phyloP scores from a whole-genome alignment of 2,329 filamentous ascomycete species.

The Botrytis hyacinthi region DNA sequence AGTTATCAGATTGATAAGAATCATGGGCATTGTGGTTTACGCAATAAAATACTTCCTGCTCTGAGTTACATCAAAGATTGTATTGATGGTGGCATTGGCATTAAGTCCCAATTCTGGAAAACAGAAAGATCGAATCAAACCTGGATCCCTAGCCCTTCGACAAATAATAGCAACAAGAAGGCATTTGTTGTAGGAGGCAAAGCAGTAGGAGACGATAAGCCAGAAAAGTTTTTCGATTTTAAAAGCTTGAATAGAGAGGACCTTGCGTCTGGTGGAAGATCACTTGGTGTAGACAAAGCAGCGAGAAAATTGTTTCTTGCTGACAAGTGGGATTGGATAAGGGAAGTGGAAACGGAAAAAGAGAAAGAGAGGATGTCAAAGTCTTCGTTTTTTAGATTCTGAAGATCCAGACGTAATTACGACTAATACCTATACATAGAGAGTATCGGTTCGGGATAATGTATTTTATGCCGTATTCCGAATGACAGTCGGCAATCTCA shows the following conservation, averaged over 20 bases:
- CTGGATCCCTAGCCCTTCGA: constrained; percentile 25
- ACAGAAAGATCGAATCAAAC: constrained; percentile 31
- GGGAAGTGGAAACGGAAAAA: constrained; percentile 18
- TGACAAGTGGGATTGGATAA: constrained; percentile 57
- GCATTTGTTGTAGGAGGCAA: constrained; percentile 30
- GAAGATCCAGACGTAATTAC: not conserved
- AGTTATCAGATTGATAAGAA: constrained; percentile 72
- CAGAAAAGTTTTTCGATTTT: constrained; percentile 38
- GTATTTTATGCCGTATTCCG: not conserved
- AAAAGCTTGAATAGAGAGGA: constrained; percentile 50
- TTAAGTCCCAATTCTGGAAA: constrained; percentile 31
- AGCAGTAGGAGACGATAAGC: constrained; percentile 25
- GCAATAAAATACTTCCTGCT: constrained; percentile 62
- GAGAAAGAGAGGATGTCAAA: constrained; percentile 26
- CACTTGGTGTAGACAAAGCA: constrained; percentile 51
- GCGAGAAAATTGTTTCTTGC: constrained; percentile 56
- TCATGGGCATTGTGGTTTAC: constrained; percentile 70
- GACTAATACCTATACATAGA: not conserved
- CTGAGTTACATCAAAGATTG: constrained; percentile 62
- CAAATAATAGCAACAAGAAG: constrained; percentile 20
- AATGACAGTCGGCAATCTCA: not conserved
- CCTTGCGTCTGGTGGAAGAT: constrained; percentile 49
- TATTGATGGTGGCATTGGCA: constrained; percentile 42
- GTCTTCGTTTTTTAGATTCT: constrained; percentile 20
- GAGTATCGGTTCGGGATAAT: not conserved